Percentiles rank a stretch among this genome's conserved stretches.
These are phyloP conservation scores for Coniochaeta sp. DNA, from an alignment of 2,329 filamentous ascomycete genomes.

Conservation along the genomic window DNA sequence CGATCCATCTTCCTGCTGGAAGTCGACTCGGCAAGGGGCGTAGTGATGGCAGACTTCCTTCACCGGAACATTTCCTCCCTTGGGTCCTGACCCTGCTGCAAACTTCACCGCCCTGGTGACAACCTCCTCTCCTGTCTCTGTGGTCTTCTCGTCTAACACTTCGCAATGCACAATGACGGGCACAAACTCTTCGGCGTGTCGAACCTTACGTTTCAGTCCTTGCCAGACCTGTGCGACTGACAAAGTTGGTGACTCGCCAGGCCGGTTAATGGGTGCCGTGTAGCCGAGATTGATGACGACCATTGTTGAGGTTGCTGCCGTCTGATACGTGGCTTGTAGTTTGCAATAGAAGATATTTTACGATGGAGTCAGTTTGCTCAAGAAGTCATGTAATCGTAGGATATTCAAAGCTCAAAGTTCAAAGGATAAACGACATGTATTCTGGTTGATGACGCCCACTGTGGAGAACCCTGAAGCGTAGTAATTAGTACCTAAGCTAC, in stretches of 20 bases:
- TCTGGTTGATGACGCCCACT: too few relatives aligned
- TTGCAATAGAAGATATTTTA: too few relatives aligned
- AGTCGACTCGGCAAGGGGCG: slow-evolving; percentile 21
- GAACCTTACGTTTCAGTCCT: slow-evolving; percentile 20
- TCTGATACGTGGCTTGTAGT: too few relatives aligned
- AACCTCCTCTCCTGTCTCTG: slow-evolving; percentile 1
- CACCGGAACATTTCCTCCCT: slow-evolving; percentile 6
- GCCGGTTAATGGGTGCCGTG: slow-evolving; percentile 20
- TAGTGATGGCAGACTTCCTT: slow-evolving; percentile 22
- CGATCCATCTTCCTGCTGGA: slow-evolving; percentile 20
- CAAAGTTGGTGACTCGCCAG: slow-evolving; percentile 12
- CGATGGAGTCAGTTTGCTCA: too few relatives aligned
- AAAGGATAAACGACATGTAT: too few relatives aligned
- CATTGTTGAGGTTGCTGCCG: slow-evolving; percentile 6
- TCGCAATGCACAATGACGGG: slow-evolving; percentile 15
- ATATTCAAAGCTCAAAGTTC: too few relatives aligned
- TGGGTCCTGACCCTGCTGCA: slow-evolving; percentile 2
- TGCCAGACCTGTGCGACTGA: slow-evolving; percentile 18
- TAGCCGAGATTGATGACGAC: slow-evolving; percentile 16
- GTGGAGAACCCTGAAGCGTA: too few relatives aligned
- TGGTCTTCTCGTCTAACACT: slow-evolving; percentile 14
- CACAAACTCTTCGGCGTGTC: slow-evolving; percentile 19
- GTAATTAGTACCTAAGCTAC: too few relatives aligned
- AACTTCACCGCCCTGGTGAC: slow-evolving; percentile 7
- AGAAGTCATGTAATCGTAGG: too few relatives aligned